These are phyloP conservation scores for Trichophyton benhamiae DNA, from an alignment of 2,329 filamentous ascomycete species.

Conservation along the genomic window DNA sequence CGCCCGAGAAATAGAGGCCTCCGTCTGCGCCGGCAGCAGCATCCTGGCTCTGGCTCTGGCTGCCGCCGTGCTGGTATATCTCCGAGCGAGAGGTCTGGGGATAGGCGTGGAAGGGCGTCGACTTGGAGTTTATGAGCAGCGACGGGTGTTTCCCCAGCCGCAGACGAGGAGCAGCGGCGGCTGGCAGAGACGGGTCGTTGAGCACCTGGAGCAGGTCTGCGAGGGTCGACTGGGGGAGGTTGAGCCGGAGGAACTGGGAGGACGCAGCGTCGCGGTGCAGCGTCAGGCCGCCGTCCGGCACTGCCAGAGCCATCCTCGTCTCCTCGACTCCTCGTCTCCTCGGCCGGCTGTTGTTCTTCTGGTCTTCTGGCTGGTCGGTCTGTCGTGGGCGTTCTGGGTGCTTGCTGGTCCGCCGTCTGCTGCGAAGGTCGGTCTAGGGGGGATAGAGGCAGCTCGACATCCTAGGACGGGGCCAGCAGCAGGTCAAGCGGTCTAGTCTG, in stretches of 20 bases:
- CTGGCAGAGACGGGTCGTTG: conserved; percentile 22
- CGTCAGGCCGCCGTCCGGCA: conserved; percentile 31
- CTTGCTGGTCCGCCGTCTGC: conserved; percentile 6
- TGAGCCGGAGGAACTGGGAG: conserved; percentile 36
- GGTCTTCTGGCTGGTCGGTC: neutral
- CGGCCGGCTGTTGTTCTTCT: neutral
- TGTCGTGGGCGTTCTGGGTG: conserved; percentile 3
- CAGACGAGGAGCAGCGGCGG: conserved; percentile 26
- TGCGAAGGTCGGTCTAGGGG: conserved; percentile 16
- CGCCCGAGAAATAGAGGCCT: conserved; percentile 43
- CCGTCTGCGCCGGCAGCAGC: conserved; percentile 27
- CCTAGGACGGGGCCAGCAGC: conserved; percentile 9
- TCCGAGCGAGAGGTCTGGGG: conserved; percentile 45
- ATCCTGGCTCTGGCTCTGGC: too few species aligned
- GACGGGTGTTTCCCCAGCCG: conserved; percentile 40
- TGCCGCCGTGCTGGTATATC: conserved; percentile 38
- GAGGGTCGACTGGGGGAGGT: conserved; percentile 33
- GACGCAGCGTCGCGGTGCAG: conserved; percentile 25
- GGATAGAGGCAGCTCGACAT: conserved; percentile 16
- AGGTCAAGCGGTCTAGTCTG: conserved; percentile 6
- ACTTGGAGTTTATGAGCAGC: conserved; percentile 46
- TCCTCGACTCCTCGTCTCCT: neutral
- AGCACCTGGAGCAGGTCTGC: conserved; percentile 36
- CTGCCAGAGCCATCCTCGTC: conserved; percentile 21
- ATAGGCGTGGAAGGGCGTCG: conserved; percentile 42